phyloP scores from a whole-genome alignment of 1,139 yeast species.

The Arxiozyma slooffiae region DNA sequence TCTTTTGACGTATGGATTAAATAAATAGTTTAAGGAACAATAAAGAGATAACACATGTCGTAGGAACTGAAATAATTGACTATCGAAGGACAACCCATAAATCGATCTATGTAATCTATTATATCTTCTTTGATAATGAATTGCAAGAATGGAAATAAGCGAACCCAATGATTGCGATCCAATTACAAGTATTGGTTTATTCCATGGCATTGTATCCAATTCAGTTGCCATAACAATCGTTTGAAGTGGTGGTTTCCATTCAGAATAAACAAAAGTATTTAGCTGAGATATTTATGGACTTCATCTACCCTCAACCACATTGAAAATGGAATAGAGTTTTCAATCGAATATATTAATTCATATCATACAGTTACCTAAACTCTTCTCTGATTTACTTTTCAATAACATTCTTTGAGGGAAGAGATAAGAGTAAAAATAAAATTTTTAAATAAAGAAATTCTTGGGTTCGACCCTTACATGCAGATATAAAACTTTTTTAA shows the following conservation, averaged over 20 bases:
- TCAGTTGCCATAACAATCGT: neutral
- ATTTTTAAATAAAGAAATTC: neutral
- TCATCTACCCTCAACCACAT: neutral
- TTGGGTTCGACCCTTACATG: neutral
- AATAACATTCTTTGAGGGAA: neutral
- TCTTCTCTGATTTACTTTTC: no score
- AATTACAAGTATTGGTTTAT: conserved; percentile 1
- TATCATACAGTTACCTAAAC: no score
- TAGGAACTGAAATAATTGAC: conserved; percentile 15
- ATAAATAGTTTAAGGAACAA: conserved; percentile 19
- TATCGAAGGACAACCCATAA: conserved; percentile 29
- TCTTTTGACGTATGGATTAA: conserved; percentile 13
- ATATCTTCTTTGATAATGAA: conserved; percentile 21
- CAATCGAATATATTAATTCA: neutral
- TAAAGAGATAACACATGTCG: conserved; percentile 15
- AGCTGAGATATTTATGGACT: neutral
- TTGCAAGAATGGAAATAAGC: conserved; percentile 8
- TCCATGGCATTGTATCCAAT: neutral
- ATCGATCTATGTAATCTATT: conserved; percentile 26
- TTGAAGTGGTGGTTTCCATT: neutral
- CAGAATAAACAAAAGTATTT: neutral
- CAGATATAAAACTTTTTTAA: neutral
- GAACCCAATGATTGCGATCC: conserved; percentile 3
- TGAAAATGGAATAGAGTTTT: no score
- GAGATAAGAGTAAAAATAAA: no score